Evolutionary conservation across 2,329 filamentous ascomycete species (phyloP).

Genomic region (Colletotrichum sublineola): DNA sequence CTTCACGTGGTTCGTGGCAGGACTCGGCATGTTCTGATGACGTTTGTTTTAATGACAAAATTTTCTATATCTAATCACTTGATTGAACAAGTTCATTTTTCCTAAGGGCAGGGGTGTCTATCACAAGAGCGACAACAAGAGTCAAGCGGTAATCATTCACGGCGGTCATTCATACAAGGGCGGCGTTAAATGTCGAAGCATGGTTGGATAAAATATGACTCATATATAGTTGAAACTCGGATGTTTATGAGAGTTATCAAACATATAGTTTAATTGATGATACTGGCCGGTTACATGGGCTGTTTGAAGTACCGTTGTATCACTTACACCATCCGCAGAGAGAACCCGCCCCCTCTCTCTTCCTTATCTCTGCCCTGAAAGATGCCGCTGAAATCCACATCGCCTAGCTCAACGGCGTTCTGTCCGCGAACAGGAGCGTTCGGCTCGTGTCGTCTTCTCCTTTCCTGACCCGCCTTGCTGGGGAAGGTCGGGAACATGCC

Average conservation of each 20-base stretch:
- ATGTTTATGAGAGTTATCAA: conserved; percentile 37
- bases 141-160: conserved; percentile 39
- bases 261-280: conserved; percentile 41
- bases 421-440: conserved; percentile 86
- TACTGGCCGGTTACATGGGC: conserved; percentile 17
- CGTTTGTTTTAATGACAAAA: conserved; percentile 8
- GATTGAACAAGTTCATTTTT: conserved; percentile 25
- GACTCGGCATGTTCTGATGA: conserved; percentile 53
- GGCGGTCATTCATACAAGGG: conserved; percentile 27
- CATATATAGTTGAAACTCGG: conserved; percentile 33
- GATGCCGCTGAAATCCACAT: conserved; percentile 77
- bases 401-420: conserved; percentile 67
- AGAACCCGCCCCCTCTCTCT: conserved; percentile 75
- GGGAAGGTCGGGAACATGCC: conserved; percentile 98
- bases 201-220: conserved; percentile 39
- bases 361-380: conserved; percentile 76
- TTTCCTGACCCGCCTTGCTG: conserved; percentile 93
- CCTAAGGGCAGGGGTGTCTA: conserved; percentile 4
- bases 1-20: conserved; percentile 73
- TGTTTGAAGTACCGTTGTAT: conserved; percentile 3
- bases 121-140: conserved; percentile 25
- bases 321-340: conserved; percentile 69
- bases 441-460: conserved; percentile 77
- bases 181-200: conserved; percentile 38
- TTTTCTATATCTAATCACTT: conserved; percentile 24